These are phyloP conservation scores for Sporothrix sp. DNA, from an alignment of 2,329 filamentous ascomycete genomes.

Conservation along the genomic window DNA sequence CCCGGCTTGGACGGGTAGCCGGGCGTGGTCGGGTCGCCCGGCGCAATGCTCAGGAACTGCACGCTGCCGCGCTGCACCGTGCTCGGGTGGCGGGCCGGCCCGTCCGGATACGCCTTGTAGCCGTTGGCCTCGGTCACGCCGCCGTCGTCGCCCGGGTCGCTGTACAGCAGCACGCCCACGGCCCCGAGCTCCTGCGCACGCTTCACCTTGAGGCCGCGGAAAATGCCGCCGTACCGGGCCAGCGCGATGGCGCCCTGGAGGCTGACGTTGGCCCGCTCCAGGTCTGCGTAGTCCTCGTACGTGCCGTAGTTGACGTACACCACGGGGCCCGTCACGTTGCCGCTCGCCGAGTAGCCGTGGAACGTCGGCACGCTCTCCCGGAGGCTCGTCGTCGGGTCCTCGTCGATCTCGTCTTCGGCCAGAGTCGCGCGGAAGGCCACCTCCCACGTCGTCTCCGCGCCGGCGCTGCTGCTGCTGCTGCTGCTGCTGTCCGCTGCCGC, in stretches of 20 bases:
- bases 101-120: constrained; percentile 67
- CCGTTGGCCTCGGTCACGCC: constrained; percentile 73
- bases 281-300: constrained; percentile 73
- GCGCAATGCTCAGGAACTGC: constrained; percentile 63
- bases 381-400: constrained; percentile 69
- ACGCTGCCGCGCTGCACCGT: constrained; percentile 84
- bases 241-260: constrained; percentile 80
- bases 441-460: constrained; percentile 34
- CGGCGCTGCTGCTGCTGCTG: constrained; percentile 14
- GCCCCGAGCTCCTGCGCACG: constrained; percentile 84
- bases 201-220: constrained; percentile 87
- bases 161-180: constrained; percentile 76
- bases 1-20: constrained; percentile 90
- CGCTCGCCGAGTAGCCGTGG: constrained; percentile 87
- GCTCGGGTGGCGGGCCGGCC: constrained; percentile 77
- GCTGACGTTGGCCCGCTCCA: constrained; percentile 63
- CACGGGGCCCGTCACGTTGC: constrained; percentile 80
- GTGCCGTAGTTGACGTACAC: constrained; percentile 91
- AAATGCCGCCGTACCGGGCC: constrained; percentile 74
- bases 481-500: too few species aligned
- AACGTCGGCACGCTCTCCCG: constrained; percentile 74
- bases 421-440: constrained; percentile 71
- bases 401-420: constrained; percentile 72
- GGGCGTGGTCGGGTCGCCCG: constrained; percentile 78
- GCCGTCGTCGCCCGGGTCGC: constrained; percentile 82